These are phyloP conservation scores for Komagataella populi DNA, from an alignment of 805 yeast genomes.

Conservation along the genomic window DNA sequence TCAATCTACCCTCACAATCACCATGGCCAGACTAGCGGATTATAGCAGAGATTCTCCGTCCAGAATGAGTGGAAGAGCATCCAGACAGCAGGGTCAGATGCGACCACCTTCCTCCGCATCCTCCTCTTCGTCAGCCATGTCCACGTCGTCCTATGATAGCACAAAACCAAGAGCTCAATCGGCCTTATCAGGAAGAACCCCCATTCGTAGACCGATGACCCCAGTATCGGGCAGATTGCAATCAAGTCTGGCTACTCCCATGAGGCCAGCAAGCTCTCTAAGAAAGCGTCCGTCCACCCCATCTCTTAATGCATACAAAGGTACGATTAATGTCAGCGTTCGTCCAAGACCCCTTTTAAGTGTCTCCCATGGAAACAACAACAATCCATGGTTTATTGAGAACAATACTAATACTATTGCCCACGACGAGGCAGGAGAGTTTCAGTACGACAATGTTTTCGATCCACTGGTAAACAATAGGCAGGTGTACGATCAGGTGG, in stretches of 20 bases:
- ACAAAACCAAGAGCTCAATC: conserved; percentile 1
- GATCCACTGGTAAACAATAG: conserved; percentile 37
- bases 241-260: conserved; percentile 6
- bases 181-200: neutral
- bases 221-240: neutral
- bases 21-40: neutral
- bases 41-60: neutral
- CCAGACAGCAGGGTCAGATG: neutral
- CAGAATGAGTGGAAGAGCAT: neutral
- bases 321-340: conserved; percentile 63
- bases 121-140: neutral
- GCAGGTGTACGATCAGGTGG: conserved; percentile 47
- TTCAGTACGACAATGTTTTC: conserved; percentile 71
- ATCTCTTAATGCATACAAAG: conserved; percentile 29
- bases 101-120: neutral
- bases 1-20: neutral
- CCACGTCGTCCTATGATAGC: neutral
- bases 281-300: conserved; percentile 6
- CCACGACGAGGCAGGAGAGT: conserved; percentile 47
- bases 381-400: conserved; percentile 30
- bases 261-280: conserved; percentile 7
- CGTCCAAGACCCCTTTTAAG: conserved; percentile 53
- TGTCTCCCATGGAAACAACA: conserved; percentile 3
- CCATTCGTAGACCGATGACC: neutral
- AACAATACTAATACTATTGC: conserved; percentile 23